Evolutionary conservation across 805 yeast genomes (phyloP).

Genomic region (Ogataea degrootiae): DNA sequence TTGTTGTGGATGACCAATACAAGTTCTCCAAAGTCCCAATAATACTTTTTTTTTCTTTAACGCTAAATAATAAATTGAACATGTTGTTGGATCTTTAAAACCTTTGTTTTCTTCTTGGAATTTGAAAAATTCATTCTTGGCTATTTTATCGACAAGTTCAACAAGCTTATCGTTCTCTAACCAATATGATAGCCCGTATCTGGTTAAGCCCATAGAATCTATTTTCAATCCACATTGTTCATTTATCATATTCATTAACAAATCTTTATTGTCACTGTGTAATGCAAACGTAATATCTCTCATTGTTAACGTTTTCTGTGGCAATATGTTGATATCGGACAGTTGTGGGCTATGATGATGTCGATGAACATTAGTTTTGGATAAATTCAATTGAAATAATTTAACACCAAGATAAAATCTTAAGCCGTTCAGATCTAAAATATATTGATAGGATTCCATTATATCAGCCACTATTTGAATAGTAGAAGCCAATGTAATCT

Average conservation of each 20-base stretch:
- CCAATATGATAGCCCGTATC: slow-evolving; percentile 74
- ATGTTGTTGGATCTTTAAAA: slow-evolving; percentile 62
- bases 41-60: slow-evolving; percentile 71
- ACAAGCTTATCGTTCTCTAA: slow-evolving; percentile 40
- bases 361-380: slow-evolving; percentile 22
- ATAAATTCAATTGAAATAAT: slow-evolving; percentile 45
- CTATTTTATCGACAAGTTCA: slow-evolving; percentile 60
- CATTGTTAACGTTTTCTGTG: slow-evolving; percentile 46
- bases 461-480: slow-evolving; percentile 60
- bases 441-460: slow-evolving; percentile 35
- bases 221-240: slow-evolving; percentile 39
- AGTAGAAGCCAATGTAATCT: slow-evolving; percentile 69
- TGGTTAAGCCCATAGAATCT: slow-evolving; percentile 56
- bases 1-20: slow-evolving; percentile 72
- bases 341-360: neutral
- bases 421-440: slow-evolving; percentile 61
- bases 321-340: neutral
- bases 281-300: slow-evolving; percentile 87
- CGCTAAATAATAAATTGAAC: slow-evolving; percentile 75
- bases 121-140: slow-evolving; percentile 59
- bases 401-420: slow-evolving; percentile 69
- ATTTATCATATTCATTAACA: slow-evolving; percentile 49
- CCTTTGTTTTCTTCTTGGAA: slow-evolving; percentile 36
- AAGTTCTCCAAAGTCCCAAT: slow-evolving; percentile 78
- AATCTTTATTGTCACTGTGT: slow-evolving; percentile 73